Evolutionary conservation across 2,329 filamentous ascomycete species (phyloP).

Genomic region (Chrysoporthe deuterocubensis): DNA sequence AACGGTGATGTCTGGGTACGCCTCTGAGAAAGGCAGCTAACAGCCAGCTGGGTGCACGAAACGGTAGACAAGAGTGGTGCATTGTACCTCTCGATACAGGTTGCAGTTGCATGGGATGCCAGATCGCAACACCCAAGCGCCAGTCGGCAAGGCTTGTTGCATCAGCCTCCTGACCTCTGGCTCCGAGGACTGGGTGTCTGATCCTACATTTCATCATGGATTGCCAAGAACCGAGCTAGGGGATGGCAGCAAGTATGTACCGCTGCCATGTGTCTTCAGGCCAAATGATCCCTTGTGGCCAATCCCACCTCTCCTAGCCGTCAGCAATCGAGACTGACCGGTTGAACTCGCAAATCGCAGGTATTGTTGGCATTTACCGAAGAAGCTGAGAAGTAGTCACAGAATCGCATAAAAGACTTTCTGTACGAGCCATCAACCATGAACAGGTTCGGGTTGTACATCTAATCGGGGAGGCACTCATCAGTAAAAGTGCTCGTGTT

Average conservation of each 20-base stretch:
- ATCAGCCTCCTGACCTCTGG: not conserved
- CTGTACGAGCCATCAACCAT: not conserved
- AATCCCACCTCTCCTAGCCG: too few species aligned
- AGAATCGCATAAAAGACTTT: too few species aligned
- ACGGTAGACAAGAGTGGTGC: not conserved
- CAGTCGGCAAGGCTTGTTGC: conserved; percentile 7
- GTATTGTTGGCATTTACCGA: too few species aligned
- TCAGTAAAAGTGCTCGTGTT: not conserved
- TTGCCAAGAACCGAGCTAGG: too few species aligned
- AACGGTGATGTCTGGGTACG: not conserved
- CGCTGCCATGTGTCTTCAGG: too few species aligned
- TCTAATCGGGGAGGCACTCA: not conserved
- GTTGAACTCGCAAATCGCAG: too few species aligned
- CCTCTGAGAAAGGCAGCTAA: not conserved
- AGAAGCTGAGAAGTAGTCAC: too few species aligned
- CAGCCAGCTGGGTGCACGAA: not conserved
- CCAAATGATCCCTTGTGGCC: too few species aligned
- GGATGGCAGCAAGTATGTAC: not conserved
- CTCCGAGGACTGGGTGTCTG: too few species aligned
- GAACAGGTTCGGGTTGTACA: not conserved
- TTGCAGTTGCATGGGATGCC: not conserved
- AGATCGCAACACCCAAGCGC: conserved; percentile 4
- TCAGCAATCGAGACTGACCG: too few species aligned
- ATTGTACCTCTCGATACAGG: not conserved
- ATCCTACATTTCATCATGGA: too few species aligned